Percentiles rank a stretch among this genome's conserved stretches.
Conservation (phyloP, 805 yeast genomes). For the Lachancea thermotolerans region DNA sequence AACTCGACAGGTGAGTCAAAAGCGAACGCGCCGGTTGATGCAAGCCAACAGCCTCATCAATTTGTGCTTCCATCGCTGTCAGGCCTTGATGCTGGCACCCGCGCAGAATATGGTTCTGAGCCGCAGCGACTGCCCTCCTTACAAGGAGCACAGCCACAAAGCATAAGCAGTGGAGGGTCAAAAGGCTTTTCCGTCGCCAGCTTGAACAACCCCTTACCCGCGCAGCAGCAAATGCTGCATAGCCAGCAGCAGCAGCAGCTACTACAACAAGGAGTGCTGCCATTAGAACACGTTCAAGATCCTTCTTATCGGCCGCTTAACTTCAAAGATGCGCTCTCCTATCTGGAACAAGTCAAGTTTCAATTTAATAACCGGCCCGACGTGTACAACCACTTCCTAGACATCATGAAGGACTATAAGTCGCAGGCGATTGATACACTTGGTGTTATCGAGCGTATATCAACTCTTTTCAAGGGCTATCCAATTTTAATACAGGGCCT, state of each 20-base stretch:
- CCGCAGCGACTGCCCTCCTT: slow-evolving; percentile 5
- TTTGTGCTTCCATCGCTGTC: slow-evolving; percentile 7
- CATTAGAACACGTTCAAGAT: slow-evolving; percentile 38
- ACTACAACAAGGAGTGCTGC: slow-evolving; percentile 9
- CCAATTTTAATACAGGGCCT: slow-evolving; percentile 94
- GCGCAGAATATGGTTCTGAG: slow-evolving; percentile 1
- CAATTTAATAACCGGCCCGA: slow-evolving; percentile 91
- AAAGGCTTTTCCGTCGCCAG: slow-evolving; percentile 26
- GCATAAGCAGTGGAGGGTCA: not conserved
- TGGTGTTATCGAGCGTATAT: slow-evolving; percentile 94
- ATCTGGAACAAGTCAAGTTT: slow-evolving; percentile 89
- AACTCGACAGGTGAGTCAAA: not conserved
- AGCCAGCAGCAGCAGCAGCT: slow-evolving; percentile 15
- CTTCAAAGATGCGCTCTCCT: slow-evolving; percentile 92
- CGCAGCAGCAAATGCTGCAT: slow-evolving; percentile 13
- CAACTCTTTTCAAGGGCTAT: slow-evolving; percentile 84
- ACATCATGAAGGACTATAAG: slow-evolving; percentile 98
- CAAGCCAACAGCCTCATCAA: slow-evolving; percentile 1
- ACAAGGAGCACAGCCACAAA: not conserved
- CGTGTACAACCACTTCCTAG: slow-evolving; percentile 91
- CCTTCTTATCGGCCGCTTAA: slow-evolving; percentile 68
- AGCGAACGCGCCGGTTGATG: not conserved
- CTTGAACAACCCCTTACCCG: slow-evolving; percentile 27
- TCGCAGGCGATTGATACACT: slow-evolving; percentile 95
- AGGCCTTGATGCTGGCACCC: slow-evolving; percentile 3